A percentile compares a stretch with the other conserved stretches of the same genome.
phyloP scores from a whole-genome alignment of 1,139 yeast genomes.

The Entelexis sorbosivorans region DNA sequence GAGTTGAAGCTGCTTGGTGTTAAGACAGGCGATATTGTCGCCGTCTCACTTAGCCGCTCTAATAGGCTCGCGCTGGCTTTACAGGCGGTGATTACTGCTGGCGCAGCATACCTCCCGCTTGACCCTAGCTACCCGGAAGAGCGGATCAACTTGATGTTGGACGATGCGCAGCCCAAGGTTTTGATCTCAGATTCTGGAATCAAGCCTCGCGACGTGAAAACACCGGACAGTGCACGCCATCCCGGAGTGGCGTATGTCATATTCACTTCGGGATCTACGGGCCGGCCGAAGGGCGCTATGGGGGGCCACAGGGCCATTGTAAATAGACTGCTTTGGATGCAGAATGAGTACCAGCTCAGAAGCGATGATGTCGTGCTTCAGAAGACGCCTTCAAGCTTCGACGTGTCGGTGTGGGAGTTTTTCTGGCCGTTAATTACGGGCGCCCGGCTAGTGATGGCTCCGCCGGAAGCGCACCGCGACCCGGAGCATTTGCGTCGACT shows the following conservation, averaged over 20 bases:
- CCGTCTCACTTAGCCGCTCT: constrained; percentile 12
- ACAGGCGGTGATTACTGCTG: constrained; percentile 11
- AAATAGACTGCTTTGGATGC: constrained; percentile 18
- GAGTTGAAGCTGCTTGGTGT: constrained; percentile 5
- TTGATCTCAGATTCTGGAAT: neutral
- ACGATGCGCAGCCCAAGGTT: constrained; percentile 13
- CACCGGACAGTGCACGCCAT: neutral
- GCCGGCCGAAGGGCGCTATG: constrained; percentile 93
- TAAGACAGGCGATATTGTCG: constrained; percentile 13
- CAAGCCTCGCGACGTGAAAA: neutral
- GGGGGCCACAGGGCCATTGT: constrained; percentile 29
- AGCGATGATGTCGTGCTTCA: constrained; percentile 11
- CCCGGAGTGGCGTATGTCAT: constrained; percentile 59
- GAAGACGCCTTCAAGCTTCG: constrained; percentile 18
- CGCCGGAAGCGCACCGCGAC: constrained; percentile 18
- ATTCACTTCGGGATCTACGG: constrained; percentile 98
- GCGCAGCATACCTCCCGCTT: constrained; percentile 16
- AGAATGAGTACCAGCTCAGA: constrained; percentile 7
- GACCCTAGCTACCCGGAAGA: constrained; percentile 15
- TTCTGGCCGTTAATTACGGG: constrained; percentile 18
- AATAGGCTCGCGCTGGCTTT: constrained; percentile 9
- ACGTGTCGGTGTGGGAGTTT: constrained; percentile 19
- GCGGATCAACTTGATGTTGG: constrained; percentile 12
- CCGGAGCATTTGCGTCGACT: constrained; percentile 5
- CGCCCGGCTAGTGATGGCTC: constrained; percentile 15